phyloP scores from a whole-genome alignment of 139 green algal genomes.

The Auxenochlorella pyrenoidosa region DNA sequence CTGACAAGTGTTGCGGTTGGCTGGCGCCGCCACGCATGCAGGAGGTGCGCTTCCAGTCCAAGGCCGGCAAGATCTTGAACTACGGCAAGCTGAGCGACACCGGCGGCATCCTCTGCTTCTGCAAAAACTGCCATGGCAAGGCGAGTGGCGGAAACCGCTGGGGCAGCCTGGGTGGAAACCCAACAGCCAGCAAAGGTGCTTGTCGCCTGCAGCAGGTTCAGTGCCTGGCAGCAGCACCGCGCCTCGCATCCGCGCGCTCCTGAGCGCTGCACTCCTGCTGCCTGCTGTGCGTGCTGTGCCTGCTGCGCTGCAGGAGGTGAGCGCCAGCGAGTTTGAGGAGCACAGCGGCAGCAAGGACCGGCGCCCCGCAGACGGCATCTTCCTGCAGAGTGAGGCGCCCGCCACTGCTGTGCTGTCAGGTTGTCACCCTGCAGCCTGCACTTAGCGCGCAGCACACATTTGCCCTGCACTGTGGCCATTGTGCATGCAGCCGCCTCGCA shows the following conservation, averaged over 20 bases:
- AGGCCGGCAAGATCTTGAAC: neutral
- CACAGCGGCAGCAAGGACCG: slow-evolving; percentile 55
- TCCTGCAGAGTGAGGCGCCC: slow-evolving; percentile 26
- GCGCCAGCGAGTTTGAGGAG: slow-evolving; percentile 60
- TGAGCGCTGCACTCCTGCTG: neutral
- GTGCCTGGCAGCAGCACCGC: neutral
- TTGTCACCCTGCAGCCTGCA: too few species aligned
- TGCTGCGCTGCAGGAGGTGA: neutral
- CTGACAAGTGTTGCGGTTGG: too few species aligned
- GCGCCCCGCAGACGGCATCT: slow-evolving; percentile 57
- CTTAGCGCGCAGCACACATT: too few species aligned
- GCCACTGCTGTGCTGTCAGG: too few species aligned
- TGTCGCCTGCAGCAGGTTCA: neutral
- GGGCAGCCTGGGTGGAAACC: too few species aligned
- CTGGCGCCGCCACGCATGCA: too few species aligned
- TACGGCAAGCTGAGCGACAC: slow-evolving; percentile 41
- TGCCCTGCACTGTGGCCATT: too few species aligned
- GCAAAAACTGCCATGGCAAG: slow-evolving; percentile 41
- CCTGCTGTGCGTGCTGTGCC: neutral
- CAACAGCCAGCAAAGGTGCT: too few species aligned
- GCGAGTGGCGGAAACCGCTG: neutral
- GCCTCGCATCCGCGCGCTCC: too few species aligned
- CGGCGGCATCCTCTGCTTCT: slow-evolving; percentile 56
- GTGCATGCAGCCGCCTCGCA: too few species aligned
- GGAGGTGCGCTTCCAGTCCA: slow-evolving; percentile 47